phyloP scores from a whole-genome alignment of 2,329 filamentous ascomycete species.

The Aspergillus sp. region DNA sequence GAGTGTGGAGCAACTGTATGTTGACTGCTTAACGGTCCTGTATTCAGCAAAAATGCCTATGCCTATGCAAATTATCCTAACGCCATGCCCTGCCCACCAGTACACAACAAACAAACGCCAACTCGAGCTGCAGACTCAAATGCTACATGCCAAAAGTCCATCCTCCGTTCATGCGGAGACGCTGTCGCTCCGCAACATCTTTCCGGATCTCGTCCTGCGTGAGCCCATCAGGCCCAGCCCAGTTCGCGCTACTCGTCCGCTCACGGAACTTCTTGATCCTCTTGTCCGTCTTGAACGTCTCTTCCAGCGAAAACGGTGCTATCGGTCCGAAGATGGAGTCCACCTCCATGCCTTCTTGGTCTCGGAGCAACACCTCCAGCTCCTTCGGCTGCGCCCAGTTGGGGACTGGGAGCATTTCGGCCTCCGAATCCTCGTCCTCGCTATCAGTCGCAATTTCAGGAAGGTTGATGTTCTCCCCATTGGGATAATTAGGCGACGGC shows the following conservation, averaged over 20 bases:
- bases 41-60: not conserved
- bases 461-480: slow-evolving; percentile 85
- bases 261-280: slow-evolving; percentile 87
- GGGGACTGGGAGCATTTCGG: slow-evolving; percentile 64
- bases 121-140: not conserved
- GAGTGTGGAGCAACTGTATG: not conserved
- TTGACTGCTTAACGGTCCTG: no score
- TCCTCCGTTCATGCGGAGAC: slow-evolving; percentile 76
- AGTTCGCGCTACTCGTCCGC: slow-evolving; percentile 91
- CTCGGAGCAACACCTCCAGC: slow-evolving; percentile 70
- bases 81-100: slow-evolving; percentile 1
- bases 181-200: slow-evolving; percentile 76
- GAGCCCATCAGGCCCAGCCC: slow-evolving; percentile 76
- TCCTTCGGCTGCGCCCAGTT: slow-evolving; percentile 89
- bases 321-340: slow-evolving; percentile 94
- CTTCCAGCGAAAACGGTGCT: slow-evolving; percentile 87
- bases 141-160: slow-evolving; percentile 68
- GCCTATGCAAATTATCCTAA: not conserved
- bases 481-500: slow-evolving; percentile 81
- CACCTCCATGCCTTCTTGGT: slow-evolving; percentile 71
- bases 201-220: slow-evolving; percentile 84
- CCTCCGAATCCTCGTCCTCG: slow-evolving; percentile 75
- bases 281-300: slow-evolving; percentile 89
- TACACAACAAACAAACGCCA: not conserved
- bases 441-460: slow-evolving; percentile 96